phyloP scores from a whole-genome alignment of 345 rosid genomes.

The Murraya paniculata region DNA sequence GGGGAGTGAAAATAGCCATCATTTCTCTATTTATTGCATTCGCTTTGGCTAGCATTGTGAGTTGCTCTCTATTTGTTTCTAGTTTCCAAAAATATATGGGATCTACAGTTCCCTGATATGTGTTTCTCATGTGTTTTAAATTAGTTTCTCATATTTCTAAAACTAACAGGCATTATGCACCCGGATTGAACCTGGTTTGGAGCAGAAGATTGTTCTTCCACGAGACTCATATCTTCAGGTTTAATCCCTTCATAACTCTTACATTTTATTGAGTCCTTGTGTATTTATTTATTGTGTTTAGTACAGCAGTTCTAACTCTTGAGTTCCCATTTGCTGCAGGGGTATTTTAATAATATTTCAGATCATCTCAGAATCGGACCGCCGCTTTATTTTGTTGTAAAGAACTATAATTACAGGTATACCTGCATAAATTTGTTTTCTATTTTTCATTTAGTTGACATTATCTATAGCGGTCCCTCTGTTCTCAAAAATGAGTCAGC shows the following conservation, averaged over 20 bases:
- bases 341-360: slow-evolving; percentile 48
- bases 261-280: not conserved
- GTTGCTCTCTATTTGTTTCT: slow-evolving; percentile 18
- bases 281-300: not conserved
- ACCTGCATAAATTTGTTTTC: not conserved
- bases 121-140: not conserved
- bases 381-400: slow-evolving; percentile 58
- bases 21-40: slow-evolving; percentile 46
- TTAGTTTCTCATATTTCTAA: not conserved
- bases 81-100: not conserved
- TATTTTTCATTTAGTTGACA: not conserved
- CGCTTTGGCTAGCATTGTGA: slow-evolving; percentile 49
- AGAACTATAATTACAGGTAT: slow-evolving; percentile 59
- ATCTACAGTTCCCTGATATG: not conserved
- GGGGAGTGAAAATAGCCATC: slow-evolving; percentile 51
- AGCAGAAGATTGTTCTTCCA: slow-evolving; percentile 62
- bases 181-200: slow-evolving; percentile 56
- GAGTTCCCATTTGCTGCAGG: slow-evolving; percentile 35
- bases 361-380: slow-evolving; percentile 59
- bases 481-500: not conserved
- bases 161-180: slow-evolving; percentile 44
- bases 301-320: slow-evolving; percentile 11
- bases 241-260: not conserved
- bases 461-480: not conserved
- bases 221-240: slow-evolving; percentile 68